Evolutionary conservation across 202 grass and related monocot genomes (phyloP).

Genomic region (Saccharum hybrid): DNA sequence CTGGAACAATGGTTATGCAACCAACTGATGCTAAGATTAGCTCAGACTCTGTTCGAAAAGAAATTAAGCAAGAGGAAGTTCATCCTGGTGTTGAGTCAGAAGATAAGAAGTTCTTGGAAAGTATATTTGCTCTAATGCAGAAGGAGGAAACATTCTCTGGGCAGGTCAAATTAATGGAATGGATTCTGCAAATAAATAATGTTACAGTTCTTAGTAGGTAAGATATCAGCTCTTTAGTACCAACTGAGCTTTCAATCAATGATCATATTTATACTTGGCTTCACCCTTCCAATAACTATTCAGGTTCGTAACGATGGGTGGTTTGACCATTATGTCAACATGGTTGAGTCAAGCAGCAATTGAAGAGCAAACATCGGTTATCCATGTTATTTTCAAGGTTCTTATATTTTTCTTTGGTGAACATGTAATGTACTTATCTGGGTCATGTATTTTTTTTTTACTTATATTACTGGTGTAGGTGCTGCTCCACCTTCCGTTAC

Average conservation of each 20-base stretch:
- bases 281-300: conserved; percentile 33
- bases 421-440: conserved; percentile 5
- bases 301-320: conserved; percentile 93
- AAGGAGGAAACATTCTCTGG: conserved; percentile 85
- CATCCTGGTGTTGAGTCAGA: conserved; percentile 62
- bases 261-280: conserved; percentile 36
- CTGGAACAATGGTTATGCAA: conserved; percentile 39
- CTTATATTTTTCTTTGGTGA: conserved; percentile 39
- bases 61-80: conserved; percentile 52
- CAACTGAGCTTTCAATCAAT: conserved; percentile 35
- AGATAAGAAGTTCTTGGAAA: conserved; percentile 91
- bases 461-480: conserved; percentile 56
- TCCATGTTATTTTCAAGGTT: conserved; percentile 93
- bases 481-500: conserved; percentile 83
- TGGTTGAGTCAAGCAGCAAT: conserved; percentile 79
- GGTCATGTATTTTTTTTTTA: conserved; percentile 15
- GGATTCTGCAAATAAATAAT: conserved; percentile 85
- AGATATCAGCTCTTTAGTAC: conserved; percentile 33
- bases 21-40: conserved; percentile 49
- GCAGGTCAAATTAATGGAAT: conserved; percentile 94
- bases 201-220: conserved; percentile 81
- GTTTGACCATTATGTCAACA: conserved; percentile 76
- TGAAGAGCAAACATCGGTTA: conserved; percentile 95
- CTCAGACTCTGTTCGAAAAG: conserved; percentile 37
- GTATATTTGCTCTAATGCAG: conserved; percentile 77